Evolutionary conservation across 345 rosid genomes (phyloP).

Genomic region (Conringia planisiliqua): DNA sequence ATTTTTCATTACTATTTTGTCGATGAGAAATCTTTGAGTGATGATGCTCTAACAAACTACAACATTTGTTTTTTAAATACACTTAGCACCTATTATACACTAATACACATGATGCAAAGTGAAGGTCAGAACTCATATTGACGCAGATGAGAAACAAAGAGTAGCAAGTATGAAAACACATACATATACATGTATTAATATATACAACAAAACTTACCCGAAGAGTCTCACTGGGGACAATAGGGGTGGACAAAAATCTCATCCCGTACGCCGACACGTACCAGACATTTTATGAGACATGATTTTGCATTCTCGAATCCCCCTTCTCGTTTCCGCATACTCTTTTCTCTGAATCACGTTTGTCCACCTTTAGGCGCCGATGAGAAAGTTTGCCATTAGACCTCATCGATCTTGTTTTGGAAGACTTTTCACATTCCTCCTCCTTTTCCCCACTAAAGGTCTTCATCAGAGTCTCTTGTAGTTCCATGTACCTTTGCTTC

Average conservation of each 20-base stretch:
- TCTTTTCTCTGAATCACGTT: conserved; percentile 3
- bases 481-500: conserved; percentile 55
- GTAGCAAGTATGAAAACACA: background rate
- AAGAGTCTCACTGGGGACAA: background rate
- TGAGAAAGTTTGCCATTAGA: conserved; percentile 10
- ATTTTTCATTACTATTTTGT: no score
- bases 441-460: conserved; percentile 67
- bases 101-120: background rate
- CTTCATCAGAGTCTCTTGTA: conserved; percentile 51
- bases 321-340: background rate
- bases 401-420: conserved; percentile 31
- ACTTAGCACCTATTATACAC: background rate
- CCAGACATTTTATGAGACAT: background rate
- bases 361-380: conserved; percentile 16
- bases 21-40: no score
- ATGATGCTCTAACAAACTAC: background rate
- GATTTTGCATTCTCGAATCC: background rate
- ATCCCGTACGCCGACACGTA: background rate
- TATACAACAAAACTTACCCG: conserved; percentile 9
- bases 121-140: background rate
- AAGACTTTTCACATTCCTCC: conserved; percentile 50
- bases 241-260: background rate
- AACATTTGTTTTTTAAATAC: background rate
- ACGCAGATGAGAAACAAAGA: background rate
- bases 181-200: background rate